These are phyloP conservation scores for Lavandula angustifolia DNA, from an alignment of 257 asterid genomes.

Conservation along the genomic window DNA sequence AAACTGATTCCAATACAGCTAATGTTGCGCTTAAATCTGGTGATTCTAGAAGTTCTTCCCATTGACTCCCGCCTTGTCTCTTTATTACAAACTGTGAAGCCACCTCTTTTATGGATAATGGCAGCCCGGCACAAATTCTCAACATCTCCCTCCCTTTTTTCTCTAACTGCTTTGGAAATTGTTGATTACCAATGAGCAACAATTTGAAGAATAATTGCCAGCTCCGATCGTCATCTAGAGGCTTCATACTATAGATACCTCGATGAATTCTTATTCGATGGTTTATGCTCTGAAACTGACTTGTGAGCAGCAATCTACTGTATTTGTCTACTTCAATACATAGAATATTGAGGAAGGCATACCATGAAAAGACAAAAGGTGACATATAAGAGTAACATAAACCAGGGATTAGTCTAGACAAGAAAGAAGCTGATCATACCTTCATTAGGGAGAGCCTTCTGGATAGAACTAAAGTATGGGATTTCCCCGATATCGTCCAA, in stretches of 20 bases:
- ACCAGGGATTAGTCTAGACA: too few relatives aligned
- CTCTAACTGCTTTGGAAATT: constrained; percentile 26
- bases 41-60: constrained; percentile 22
- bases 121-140: constrained; percentile 30
- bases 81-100: constrained; percentile 23
- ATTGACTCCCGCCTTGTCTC: constrained; percentile 3
- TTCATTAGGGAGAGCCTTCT: not conserved
- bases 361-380: too few relatives aligned
- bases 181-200: not conserved
- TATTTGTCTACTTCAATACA: too few relatives aligned
- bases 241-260: not conserved
- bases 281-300: not conserved
- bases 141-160: constrained; percentile 25
- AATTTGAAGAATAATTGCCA: constrained; percentile 33
- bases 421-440: not conserved
- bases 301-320: not conserved
- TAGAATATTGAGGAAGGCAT: too few relatives aligned
- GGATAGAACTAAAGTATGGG: not conserved
- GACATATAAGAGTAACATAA: too few relatives aligned
- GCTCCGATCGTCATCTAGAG: constrained; percentile 8
- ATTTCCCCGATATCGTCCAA: constrained; percentile 1
- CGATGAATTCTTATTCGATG: too few relatives aligned
- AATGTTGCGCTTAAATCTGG: not conserved
- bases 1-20: constrained; percentile 24
- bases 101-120: constrained; percentile 28